Percentiles rank a stretch among this genome's conserved stretches.
Conservation (phyloP, 2,329 filamentous ascomycete genomes). For the Colletotrichum gloeosporioides region DNA sequence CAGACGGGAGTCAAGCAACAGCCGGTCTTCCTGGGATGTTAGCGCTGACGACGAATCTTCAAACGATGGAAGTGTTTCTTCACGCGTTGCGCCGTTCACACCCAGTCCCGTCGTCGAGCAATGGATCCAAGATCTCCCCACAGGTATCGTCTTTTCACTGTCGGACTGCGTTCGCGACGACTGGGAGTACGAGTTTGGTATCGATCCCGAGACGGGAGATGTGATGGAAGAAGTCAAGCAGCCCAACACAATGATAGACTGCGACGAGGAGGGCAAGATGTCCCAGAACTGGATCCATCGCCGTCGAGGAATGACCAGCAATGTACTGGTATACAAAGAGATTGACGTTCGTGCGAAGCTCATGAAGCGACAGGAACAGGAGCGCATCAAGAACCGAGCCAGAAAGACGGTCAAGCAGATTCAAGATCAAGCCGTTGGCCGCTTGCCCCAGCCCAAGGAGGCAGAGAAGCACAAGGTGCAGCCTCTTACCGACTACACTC, state of each 20-base stretch:
- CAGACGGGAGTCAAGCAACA: not conserved
- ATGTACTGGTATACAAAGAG: conserved; percentile 15
- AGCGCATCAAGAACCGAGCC: not conserved
- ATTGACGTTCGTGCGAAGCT: not conserved
- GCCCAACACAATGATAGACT: conserved; percentile 31
- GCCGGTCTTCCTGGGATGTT: conserved; percentile 9
- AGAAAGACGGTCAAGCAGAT: not conserved
- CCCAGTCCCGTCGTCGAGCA: not conserved
- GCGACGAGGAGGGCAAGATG: conserved; percentile 7
- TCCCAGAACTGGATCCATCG: conserved; percentile 16
- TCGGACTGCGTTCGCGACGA: not conserved
- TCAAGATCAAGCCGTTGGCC: not conserved
- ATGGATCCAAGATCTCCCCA: not conserved
- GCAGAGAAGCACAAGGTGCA: not conserved
- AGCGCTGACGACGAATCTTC: not conserved
- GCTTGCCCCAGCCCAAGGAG: not conserved
- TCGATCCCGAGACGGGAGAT: conserved; percentile 41
- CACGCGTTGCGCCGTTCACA: not conserved
- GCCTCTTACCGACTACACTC: conserved; percentile 32
- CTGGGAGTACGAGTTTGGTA: conserved; percentile 27
- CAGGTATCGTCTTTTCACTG: not conserved
- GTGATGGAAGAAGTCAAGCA: conserved; percentile 37
- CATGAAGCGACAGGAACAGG: not conserved
- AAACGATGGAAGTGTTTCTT: not conserved
- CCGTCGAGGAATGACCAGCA: conserved; percentile 25